phyloP scores from a whole-genome alignment of 176 grass and related monocot genomes.

The Pontederia paniculata region DNA sequence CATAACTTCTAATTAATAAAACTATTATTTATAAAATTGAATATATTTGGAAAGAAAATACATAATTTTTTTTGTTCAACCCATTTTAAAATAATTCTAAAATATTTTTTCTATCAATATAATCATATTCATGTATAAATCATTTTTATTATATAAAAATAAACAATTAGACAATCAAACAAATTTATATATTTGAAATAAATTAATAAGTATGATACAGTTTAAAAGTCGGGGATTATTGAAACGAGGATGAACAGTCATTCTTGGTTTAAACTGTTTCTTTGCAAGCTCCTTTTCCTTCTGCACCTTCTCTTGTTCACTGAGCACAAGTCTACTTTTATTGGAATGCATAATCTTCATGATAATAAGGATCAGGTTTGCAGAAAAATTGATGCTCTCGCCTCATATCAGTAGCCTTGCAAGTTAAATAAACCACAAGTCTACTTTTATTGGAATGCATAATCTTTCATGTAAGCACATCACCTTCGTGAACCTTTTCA shows the following conservation, averaged over 20 bases:
- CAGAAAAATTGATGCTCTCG: slow-evolving; percentile 31
- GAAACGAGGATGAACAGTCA: slow-evolving; percentile 98
- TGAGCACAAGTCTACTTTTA: slow-evolving; percentile 25
- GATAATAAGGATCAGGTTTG: slow-evolving; percentile 71
- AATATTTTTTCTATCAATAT: no score
- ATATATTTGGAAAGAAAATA: no score
- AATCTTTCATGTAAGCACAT: slow-evolving; percentile 85
- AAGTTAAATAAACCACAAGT: slow-evolving; percentile 68
- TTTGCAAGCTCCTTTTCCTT: slow-evolving; percentile 73
- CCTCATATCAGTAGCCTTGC: slow-evolving; percentile 56
- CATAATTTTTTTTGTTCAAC: no score
- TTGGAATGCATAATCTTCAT: no score
- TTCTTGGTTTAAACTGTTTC: slow-evolving; percentile 85
- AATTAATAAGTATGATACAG: no score
- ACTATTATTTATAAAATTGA: no score
- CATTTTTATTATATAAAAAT: no score
- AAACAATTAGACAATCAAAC: no score
- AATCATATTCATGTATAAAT: no score
- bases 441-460: slow-evolving; percentile 73
- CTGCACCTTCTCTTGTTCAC: slow-evolving; percentile 48
- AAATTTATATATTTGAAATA: no score
- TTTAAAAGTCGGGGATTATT: slow-evolving; percentile 19
- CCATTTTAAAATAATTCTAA: no score
- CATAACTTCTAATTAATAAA: no score
- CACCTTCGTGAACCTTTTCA: slow-evolving; percentile 63